These are phyloP conservation scores for Hibiscus trionum DNA, from an alignment of 345 rosid genomes.

Conservation along the genomic window DNA sequence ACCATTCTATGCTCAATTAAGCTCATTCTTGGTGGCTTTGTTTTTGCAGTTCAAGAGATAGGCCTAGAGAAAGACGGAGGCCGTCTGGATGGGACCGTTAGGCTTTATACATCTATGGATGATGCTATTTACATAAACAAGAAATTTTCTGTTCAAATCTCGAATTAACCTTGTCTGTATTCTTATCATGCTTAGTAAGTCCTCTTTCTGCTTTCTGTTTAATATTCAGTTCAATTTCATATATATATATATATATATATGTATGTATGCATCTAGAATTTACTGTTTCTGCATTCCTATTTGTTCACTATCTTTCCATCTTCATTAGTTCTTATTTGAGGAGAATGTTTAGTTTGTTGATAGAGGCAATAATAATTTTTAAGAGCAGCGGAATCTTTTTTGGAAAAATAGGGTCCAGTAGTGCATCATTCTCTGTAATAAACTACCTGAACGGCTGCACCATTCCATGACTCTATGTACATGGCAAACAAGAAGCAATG, in stretches of 20 bases:
- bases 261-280: not conserved
- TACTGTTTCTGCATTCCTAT: not conserved
- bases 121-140: not conserved
- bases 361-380: not conserved
- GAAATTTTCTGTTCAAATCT: not conserved
- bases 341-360: not conserved
- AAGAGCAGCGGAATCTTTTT: not conserved
- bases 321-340: not conserved
- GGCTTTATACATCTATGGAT: not conserved
- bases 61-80: conserved; percentile 74
- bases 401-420: not conserved
- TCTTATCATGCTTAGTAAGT: not conserved
- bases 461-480: not conserved
- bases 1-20: conserved; percentile 9
- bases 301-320: not conserved
- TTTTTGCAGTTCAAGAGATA: conserved; percentile 49
- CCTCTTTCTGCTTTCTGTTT: not conserved
- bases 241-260: not conserved
- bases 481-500: not conserved
- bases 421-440: not conserved
- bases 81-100: conserved; percentile 90
- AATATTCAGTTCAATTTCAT: not conserved
- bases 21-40: not conserved
- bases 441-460: not conserved
- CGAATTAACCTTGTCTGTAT: conserved; percentile 6